These are phyloP conservation scores for Eudorina sp. DNA, from an alignment of 139 green algal species.

Conservation along the genomic window DNA sequence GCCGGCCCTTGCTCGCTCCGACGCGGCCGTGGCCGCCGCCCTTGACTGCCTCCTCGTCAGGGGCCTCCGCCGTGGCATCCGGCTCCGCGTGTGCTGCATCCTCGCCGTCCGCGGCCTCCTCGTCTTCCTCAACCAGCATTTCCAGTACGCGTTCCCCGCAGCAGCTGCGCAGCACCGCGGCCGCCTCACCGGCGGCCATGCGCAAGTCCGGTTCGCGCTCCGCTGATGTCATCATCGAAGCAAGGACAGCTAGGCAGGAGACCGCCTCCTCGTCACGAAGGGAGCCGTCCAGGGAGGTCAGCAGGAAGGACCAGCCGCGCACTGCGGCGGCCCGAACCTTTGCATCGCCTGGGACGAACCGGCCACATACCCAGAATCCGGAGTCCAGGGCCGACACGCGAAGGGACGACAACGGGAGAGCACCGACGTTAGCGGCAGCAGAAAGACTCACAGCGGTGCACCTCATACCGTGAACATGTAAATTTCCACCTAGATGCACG, in stretches of 20 bases:
- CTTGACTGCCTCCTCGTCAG: background rate
- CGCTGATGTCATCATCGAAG: constrained; percentile 53
- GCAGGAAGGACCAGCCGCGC: constrained; percentile 77
- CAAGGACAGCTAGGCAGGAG: constrained; percentile 56
- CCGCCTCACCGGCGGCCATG: constrained; percentile 74
- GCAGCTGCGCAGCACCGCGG: constrained; percentile 72
- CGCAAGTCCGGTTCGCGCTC: constrained; percentile 42
- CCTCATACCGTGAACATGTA: too few species aligned
- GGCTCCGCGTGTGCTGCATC: constrained; percentile 23
- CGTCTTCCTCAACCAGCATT: background rate
- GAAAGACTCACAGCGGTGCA: too few species aligned
- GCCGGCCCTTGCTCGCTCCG: background rate
- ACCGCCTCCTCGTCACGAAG: constrained; percentile 53
- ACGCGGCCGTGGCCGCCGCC: constrained; percentile 4
- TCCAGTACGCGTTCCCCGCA: constrained; percentile 48
- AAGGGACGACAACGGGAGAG: too few species aligned
- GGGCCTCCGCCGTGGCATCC: background rate
- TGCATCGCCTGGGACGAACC: background rate
- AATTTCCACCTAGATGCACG: too few species aligned
- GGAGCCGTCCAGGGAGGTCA: constrained; percentile 66
- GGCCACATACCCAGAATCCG: too few species aligned
- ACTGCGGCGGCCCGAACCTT: constrained; percentile 62
- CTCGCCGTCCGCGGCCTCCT: constrained; percentile 47
- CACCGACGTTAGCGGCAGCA: too few species aligned
- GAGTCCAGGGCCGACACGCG: too few species aligned